Conservation (phyloP, 1,284 basidiomycete genomes). For the Sanghuangporus sanghuang region DNA sequence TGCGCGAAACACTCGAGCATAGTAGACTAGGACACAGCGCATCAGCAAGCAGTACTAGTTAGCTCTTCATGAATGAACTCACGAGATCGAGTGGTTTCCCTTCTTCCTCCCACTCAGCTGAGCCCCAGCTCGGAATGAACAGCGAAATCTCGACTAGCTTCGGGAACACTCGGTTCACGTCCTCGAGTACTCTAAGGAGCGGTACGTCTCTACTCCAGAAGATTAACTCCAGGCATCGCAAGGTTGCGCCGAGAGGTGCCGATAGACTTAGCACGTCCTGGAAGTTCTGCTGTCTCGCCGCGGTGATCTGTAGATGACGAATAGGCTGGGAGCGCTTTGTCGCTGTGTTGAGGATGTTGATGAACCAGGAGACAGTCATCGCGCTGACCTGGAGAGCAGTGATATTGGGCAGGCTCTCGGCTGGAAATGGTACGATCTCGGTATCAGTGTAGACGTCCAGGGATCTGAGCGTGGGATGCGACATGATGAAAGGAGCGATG, state of each 20-base stretch:
- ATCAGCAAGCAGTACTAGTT: not conserved
- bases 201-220: constrained; percentile 12
- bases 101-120: not conserved
- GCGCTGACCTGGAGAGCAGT: constrained; percentile 10
- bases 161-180: constrained; percentile 5
- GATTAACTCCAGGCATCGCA: constrained; percentile 13
- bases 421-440: constrained; percentile 1
- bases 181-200: not conserved
- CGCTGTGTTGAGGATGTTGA: not conserved
- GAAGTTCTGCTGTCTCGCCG: constrained; percentile 6
- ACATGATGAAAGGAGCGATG: constrained; percentile 1
- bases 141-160: constrained; percentile 11
- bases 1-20: constrained; percentile 8
- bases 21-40: not conserved
- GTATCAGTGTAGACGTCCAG: constrained; percentile 10
- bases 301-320: constrained; percentile 10
- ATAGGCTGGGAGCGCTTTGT: constrained; percentile 1
- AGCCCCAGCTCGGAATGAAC: constrained; percentile 6
- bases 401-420: constrained; percentile 2
- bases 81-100: constrained; percentile 1
- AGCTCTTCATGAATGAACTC: not conserved
- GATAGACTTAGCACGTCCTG: not conserved
- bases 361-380: constrained; percentile 10
- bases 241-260: not conserved
- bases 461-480: not conserved